Conservation (phyloP, 352 stramenopile species). For the Phytophthora europaea region DNA sequence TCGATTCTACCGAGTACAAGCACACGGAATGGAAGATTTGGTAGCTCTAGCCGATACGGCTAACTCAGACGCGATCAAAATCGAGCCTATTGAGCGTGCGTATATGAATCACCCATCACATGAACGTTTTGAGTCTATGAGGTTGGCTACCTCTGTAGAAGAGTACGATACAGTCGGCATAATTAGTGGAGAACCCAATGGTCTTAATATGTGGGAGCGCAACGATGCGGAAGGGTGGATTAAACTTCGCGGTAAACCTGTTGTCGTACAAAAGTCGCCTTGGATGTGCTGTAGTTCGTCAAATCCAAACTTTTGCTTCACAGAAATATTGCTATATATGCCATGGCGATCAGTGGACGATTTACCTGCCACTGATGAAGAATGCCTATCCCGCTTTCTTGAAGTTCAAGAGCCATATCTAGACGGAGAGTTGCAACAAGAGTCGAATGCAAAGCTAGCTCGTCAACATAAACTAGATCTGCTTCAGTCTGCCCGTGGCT, state of each 20-base stretch:
- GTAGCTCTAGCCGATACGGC: not conserved
- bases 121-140: slow-evolving; percentile 1
- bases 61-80: not conserved
- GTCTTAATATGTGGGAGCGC: not conserved
- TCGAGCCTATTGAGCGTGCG: slow-evolving; percentile 1
- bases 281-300: no score
- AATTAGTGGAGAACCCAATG: not conserved
- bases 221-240: not conserved
- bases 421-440: no score
- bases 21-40: not conserved
- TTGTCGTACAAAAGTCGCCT: no score
- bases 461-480: no score
- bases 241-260: no score
- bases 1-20: slow-evolving; percentile 1
- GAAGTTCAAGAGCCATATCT: no score
- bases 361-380: not conserved
- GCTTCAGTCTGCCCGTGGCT: no score
- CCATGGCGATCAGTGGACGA: not conserved
- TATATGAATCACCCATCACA: not conserved
- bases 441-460: no score
- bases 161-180: not conserved
- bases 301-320: no score
- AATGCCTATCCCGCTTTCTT: not conserved
- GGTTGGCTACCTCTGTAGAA: not conserved
- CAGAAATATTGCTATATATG: no score